Conservation (phyloP, 495 filamentous ascomycete genomes). For the Podospora fimiseda region DNA sequence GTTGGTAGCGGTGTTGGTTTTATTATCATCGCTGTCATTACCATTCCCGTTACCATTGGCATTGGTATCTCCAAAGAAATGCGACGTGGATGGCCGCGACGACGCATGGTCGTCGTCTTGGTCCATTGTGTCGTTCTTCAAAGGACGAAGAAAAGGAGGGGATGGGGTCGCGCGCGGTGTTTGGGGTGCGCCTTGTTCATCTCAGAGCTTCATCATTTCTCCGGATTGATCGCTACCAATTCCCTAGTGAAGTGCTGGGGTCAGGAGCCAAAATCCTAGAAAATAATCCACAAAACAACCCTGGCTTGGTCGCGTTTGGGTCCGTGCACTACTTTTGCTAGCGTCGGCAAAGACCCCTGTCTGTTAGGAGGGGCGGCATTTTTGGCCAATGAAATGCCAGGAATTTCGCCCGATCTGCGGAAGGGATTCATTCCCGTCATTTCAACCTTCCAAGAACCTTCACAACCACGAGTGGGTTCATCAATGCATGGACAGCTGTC, state of each 20-base stretch:
- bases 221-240: neutral
- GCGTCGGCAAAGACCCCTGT: constrained; percentile 1
- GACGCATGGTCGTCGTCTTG: constrained; percentile 19
- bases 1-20: neutral
- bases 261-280: neutral
- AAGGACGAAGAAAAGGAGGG: no score
- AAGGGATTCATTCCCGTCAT: no score
- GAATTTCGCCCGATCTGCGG: no score
- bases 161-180: neutral
- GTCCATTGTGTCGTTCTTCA: constrained; percentile 9
- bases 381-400: constrained; percentile 6
- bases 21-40: neutral
- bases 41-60: neutral
- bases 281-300: constrained; percentile 6
- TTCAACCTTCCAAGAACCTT: no score
- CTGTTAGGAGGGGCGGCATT: constrained; percentile 9
- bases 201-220: neutral
- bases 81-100: constrained; percentile 18
- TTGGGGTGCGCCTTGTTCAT: neutral
- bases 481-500: no score
- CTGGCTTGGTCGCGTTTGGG: constrained; percentile 7
- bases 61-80: constrained; percentile 6
- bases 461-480: no score
- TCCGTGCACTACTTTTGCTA: constrained; percentile 11
- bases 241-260: no score